Evolutionary conservation across 768 basidiomycete species (phyloP), one percentile per base, ranked within the genome.

Genomic region (Mycena capillaripes): DNA sequence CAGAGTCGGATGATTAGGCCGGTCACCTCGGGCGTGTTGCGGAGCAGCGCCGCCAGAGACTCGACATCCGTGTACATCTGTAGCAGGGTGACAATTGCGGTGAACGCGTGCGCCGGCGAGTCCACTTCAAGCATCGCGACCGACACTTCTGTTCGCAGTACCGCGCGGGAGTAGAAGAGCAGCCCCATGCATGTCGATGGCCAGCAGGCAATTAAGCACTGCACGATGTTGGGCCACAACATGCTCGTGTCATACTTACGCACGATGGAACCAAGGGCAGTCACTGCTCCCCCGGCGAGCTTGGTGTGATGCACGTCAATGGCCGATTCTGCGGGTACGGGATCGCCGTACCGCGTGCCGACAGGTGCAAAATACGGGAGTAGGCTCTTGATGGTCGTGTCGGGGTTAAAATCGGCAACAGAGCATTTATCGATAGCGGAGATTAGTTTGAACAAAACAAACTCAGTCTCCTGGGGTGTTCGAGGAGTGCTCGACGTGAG

Each of bases 101-200:
- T 63, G 46, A 72, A 72, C 3, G 66, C 42, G 25, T 72, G 48
- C 17, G 36, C 71, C 3, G 66, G 71, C 7, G 71, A 72, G 27
- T 67, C 71, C 4, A 64, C 40, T 14, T 72, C 59, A 9, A 36
- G 46, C 21, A 48, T 11, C 8, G 44, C 17, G 0, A 27, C 14
- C 1, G 38, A 53, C 1, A 17, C 10, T 11, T 40, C 50, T 10
- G 21, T 29, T 7, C 66, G 44, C 6, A 52, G 7, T 2, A 72
- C 53, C 21, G 44, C 66, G 3, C 66, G 66, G 2, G 25, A 11
- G 36, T 72, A 72, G 44, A 63, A 32, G 19, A 63, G 46, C 42
- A 67, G 27, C 2, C 34, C 71, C 48, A 68, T 61, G 27, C 44
- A 38, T 17, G 42, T 66, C 12, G 65, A 17, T 23, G 60, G 42